phyloP scores from a whole-genome alignment of 768 basidiomycete genomes.

The Rubroboletus pulcherrimus region DNA sequence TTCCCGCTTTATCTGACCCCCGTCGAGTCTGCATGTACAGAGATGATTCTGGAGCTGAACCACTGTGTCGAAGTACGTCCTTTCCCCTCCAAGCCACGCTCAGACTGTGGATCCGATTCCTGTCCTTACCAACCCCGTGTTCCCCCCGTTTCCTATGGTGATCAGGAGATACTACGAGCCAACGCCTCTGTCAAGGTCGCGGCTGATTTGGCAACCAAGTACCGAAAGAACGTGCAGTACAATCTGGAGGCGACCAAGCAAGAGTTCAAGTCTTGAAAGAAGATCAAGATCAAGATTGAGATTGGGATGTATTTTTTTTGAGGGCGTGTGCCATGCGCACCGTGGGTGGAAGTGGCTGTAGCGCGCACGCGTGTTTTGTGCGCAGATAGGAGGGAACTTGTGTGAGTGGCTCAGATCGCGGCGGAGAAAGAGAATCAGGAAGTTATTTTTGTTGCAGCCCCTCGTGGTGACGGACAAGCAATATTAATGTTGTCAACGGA shows the following conservation, averaged over 20 bases:
- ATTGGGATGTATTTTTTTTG: background rate
- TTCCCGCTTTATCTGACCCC: background rate
- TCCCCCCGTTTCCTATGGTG: background rate
- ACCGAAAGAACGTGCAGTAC: constrained; percentile 90
- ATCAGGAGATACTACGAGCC: constrained; percentile 74
- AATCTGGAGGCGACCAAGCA: constrained; percentile 73
- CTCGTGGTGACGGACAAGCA: background rate
- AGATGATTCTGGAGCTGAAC: constrained; percentile 85
- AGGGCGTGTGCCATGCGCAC: background rate
- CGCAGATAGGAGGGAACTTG: background rate
- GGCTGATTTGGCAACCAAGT: constrained; percentile 80
- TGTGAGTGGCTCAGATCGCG: background rate
- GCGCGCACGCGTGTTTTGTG: background rate
- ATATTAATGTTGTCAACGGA: background rate
- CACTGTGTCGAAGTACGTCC: constrained; percentile 73
- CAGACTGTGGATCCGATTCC: background rate
- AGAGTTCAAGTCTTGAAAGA: constrained; percentile 12
- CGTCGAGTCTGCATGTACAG: constrained; percentile 83
- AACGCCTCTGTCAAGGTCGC: constrained; percentile 76
- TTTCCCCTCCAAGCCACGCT: background rate
- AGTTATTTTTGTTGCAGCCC: background rate
- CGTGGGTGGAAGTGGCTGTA: background rate
- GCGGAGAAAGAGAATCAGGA: background rate
- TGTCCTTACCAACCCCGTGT: background rate
- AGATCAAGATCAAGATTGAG: background rate